Percentiles rank a stretch among this genome's conserved stretches.
These are phyloP conservation scores for Benincasa hispida DNA, from an alignment of 306 rosid species.

Conservation along the genomic window DNA sequence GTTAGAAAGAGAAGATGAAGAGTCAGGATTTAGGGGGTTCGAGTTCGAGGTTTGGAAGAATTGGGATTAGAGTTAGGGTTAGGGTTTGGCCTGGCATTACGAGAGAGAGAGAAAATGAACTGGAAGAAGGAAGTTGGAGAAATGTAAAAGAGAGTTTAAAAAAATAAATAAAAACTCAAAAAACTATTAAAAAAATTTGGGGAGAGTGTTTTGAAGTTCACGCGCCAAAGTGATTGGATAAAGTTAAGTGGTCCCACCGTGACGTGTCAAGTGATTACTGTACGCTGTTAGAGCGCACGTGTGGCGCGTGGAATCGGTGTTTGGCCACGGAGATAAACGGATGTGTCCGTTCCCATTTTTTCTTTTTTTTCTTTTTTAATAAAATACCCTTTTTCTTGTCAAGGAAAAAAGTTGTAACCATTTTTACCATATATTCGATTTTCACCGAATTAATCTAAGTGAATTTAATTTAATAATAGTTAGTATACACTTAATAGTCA, in stretches of 20 bases:
- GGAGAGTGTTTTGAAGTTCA: background rate
- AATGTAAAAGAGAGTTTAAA: background rate
- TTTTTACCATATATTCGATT: too few relatives aligned
- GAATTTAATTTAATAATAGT: too few relatives aligned
- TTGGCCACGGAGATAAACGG: background rate
- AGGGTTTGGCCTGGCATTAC: conserved; percentile 38
- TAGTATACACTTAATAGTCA: too few relatives aligned
- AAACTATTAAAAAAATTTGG: background rate
- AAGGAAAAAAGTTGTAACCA: too few relatives aligned
- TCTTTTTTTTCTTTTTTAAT: background rate
- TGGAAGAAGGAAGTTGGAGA: background rate
- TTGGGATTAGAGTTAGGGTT: conserved; percentile 26
- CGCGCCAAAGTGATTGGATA: background rate
- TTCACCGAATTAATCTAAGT: too few relatives aligned
- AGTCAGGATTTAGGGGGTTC: conserved; percentile 5
- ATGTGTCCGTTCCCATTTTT: background rate
- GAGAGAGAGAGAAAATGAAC: background rate
- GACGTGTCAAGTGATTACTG: background rate
- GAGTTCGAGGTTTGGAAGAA: conserved; percentile 25
- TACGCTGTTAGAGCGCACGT: background rate
- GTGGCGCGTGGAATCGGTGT: background rate
- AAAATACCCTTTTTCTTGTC: too few relatives aligned
- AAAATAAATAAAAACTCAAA: background rate
- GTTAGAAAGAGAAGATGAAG: background rate
- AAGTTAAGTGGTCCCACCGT: background rate